These are phyloP conservation scores for Candida tropicalis DNA, from an alignment of 1,139 yeast genomes.

Conservation along the genomic window DNA sequence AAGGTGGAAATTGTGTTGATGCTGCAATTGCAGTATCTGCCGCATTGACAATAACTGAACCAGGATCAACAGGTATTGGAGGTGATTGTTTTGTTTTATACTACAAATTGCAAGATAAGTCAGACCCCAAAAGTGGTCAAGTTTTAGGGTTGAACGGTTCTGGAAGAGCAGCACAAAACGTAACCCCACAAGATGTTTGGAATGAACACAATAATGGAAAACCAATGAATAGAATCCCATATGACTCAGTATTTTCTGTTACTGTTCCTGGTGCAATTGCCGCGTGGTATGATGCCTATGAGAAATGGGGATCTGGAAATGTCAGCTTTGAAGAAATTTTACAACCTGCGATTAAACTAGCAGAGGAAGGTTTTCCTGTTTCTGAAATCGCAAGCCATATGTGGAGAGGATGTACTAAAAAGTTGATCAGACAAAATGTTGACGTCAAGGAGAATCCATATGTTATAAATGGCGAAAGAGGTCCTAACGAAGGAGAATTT, in stretches of 20 bases:
- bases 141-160: conserved; percentile 77
- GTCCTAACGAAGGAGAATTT: conserved; percentile 64
- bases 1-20: conserved; percentile 81
- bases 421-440: conserved; percentile 41
- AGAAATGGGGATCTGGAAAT: conserved; percentile 73
- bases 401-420: conserved; percentile 48
- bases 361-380: conserved; percentile 68
- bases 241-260: conserved; percentile 57
- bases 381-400: conserved; percentile 57
- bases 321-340: conserved; percentile 61
- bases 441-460: conserved; percentile 39
- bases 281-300: conserved; percentile 73
- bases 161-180: conserved; percentile 64
- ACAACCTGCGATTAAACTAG: conserved; percentile 71
- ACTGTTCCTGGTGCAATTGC: conserved; percentile 82
- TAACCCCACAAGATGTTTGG: conserved; percentile 53
- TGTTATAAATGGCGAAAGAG: conserved; percentile 32
- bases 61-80: conserved; percentile 79
- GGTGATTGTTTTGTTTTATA: conserved; percentile 78
- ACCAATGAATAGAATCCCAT: conserved; percentile 45
- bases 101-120: conserved; percentile 50
- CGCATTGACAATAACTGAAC: conserved; percentile 71
- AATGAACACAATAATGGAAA: conserved; percentile 42
- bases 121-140: conserved; percentile 21
- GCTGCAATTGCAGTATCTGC: conserved; percentile 85